phyloP scores from a whole-genome alignment of 441 rosid genomes.

The Syzygium syzygioides region DNA sequence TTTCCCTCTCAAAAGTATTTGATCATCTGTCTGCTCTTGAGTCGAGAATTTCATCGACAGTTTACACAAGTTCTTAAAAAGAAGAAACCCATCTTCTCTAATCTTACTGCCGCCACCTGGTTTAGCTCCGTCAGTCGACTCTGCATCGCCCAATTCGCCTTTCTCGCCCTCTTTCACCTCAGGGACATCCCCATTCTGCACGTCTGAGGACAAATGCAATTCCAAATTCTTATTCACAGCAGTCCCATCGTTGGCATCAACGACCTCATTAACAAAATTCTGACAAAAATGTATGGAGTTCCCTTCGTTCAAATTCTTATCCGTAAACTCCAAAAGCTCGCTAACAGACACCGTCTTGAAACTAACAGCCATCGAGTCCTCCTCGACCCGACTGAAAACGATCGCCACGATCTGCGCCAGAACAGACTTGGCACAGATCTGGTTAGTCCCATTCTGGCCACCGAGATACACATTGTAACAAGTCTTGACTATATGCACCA shows the following conservation, averaged over 20 bases:
- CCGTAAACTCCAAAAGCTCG: conserved; percentile 71
- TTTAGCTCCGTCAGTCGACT: conserved; percentile 19
- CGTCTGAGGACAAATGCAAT: conserved; percentile 3
- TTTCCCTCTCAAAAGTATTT: conserved; percentile 89
- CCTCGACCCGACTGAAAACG: conserved; percentile 71
- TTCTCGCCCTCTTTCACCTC: conserved; percentile 23
- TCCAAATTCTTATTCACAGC: conserved; percentile 27
- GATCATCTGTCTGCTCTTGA: conserved; percentile 87
- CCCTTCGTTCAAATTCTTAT: conserved; percentile 87
- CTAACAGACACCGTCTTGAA: conserved; percentile 52
- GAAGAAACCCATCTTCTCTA: conserved; percentile 77
- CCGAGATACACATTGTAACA: conserved; percentile 91
- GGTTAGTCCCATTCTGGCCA: conserved; percentile 74
- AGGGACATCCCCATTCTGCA: conserved; percentile 28
- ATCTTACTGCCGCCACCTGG: conserved; percentile 46
- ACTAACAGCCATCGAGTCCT: conserved; percentile 46
- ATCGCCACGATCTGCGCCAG: conserved; percentile 80
- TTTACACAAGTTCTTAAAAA: conserved; percentile 81
- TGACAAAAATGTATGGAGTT: conserved; percentile 70
- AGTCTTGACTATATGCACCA: conserved; percentile 70
- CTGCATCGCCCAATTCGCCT: conserved; percentile 17
- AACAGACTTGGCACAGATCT: conserved; percentile 92
- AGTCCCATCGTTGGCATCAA: conserved; percentile 57
- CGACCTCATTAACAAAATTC: conserved; percentile 65
- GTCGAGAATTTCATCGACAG: conserved; percentile 92